Evolutionary conservation across 257 asterid genomes (phyloP).

Genomic region (Gentiana straminea): DNA sequence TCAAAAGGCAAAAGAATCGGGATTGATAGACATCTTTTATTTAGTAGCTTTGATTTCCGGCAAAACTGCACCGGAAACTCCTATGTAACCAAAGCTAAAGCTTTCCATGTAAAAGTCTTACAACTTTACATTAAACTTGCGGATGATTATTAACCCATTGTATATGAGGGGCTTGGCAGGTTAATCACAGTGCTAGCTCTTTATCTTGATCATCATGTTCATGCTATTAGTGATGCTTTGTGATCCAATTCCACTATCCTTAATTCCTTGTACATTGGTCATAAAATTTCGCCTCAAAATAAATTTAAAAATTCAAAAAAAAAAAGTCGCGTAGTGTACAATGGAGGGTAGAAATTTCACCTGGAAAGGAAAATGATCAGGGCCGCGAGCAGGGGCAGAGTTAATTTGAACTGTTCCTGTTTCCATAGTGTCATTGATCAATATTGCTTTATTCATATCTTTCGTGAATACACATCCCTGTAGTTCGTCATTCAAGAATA

Average conservation of each 20-base stretch:
- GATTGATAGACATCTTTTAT: neutral
- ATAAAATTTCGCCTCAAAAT: no score
- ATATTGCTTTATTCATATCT: constrained; percentile 83
- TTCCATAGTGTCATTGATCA: constrained; percentile 96
- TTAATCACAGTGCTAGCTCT: constrained; percentile 96
- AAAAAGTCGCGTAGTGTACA: no score
- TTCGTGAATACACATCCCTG: constrained; percentile 91
- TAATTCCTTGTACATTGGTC: constrained; percentile 50
- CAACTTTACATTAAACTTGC: neutral
- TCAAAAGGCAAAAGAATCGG: no score
- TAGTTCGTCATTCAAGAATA: neutral
- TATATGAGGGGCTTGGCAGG: constrained; percentile 82
- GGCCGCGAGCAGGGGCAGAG: constrained; percentile 98
- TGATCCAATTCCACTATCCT: constrained; percentile 96
- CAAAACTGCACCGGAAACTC: constrained; percentile 1
- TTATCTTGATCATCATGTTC: constrained; percentile 92
- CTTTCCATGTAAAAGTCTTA: neutral
- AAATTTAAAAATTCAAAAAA: no score
- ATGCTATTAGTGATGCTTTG: constrained; percentile 96
- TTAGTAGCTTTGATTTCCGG: neutral
- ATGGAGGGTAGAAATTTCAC: constrained; percentile 22
- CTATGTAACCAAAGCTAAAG: constrained; percentile 3
- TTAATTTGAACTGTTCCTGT: constrained; percentile 87
- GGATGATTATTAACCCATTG: constrained; percentile 44
- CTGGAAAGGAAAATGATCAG: constrained; percentile 97